phyloP scores from a whole-genome alignment of 345 rosid species.

The Eucalyptus guilfoylei region DNA sequence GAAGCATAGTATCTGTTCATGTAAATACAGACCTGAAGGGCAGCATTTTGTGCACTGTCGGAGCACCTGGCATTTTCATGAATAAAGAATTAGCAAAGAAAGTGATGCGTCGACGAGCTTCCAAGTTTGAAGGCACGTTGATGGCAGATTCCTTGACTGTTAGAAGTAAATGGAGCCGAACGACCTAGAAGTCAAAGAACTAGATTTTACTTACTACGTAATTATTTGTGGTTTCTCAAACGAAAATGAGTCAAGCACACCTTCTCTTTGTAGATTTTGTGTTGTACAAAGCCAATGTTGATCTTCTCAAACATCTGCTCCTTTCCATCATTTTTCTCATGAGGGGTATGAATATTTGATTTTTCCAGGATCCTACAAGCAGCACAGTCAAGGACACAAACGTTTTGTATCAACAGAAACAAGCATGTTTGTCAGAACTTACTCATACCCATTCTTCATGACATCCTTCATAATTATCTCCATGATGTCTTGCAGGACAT shows the following conservation, averaged over 20 bases:
- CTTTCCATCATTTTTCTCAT: slow-evolving; percentile 14
- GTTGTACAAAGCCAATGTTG: slow-evolving; percentile 3
- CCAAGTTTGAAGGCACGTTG: slow-evolving; percentile 87
- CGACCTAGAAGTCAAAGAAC: slow-evolving; percentile 26
- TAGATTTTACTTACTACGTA: background rate
- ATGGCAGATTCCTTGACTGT: slow-evolving; percentile 96
- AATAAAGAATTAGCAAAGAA: slow-evolving; percentile 95
- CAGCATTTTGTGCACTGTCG: slow-evolving; percentile 80
- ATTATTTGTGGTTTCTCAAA: background rate
- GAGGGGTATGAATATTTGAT: slow-evolving; percentile 5
- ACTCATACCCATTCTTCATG: slow-evolving; percentile 63
- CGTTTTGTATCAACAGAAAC: background rate
- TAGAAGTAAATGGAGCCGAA: slow-evolving; percentile 67
- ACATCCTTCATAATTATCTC: slow-evolving; percentile 78
- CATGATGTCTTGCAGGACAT: slow-evolving; percentile 83
- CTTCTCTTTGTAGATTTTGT: slow-evolving; percentile 58
- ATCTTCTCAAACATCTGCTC: slow-evolving; percentile 78
- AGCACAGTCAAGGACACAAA: slow-evolving; percentile 3
- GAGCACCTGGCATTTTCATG: slow-evolving; percentile 93
- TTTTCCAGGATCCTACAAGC: slow-evolving; percentile 46
- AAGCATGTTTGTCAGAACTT: slow-evolving; percentile 22
- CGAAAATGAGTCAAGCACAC: slow-evolving; percentile 12
- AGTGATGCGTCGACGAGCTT: slow-evolving; percentile 96
- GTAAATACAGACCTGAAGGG: slow-evolving; percentile 51
- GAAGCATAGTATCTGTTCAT: background rate